A percentile compares a stretch with the other conserved stretches of the same genome.
phyloP scores from a whole-genome alignment of 257 asterid species.

The Eustoma russellianum region DNA sequence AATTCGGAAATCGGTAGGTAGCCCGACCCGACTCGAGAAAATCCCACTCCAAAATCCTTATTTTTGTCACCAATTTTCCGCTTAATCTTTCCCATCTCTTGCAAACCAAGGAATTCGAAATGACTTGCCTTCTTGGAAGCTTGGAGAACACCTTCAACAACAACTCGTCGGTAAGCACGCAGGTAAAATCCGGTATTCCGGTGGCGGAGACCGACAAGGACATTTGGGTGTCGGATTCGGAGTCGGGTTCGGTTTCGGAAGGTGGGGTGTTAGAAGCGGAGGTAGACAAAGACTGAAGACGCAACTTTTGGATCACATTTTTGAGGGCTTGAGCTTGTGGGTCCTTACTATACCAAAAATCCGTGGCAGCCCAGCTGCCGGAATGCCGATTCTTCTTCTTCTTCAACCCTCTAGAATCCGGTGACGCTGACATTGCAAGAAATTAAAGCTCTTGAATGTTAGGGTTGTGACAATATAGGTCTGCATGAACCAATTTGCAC shows the following conservation, averaged over 20 bases:
- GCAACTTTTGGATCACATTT: slow-evolving; percentile 54
- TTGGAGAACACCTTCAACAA: slow-evolving; percentile 43
- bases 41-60: slow-evolving; percentile 83
- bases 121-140: slow-evolving; percentile 38
- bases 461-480: slow-evolving; percentile 19
- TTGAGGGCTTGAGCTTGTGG: slow-evolving; percentile 36
- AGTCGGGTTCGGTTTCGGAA: slow-evolving; percentile 46
- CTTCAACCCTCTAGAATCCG: slow-evolving; percentile 21
- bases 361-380: slow-evolving; percentile 48
- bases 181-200: slow-evolving; percentile 32
- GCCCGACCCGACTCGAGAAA: slow-evolving; percentile 83
- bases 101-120: slow-evolving; percentile 66
- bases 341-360: slow-evolving; percentile 35
- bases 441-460: slow-evolving; percentile 26
- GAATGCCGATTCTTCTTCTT: slow-evolving; percentile 29
- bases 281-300: slow-evolving; percentile 46
- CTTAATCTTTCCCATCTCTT: slow-evolving; percentile 64
- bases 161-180: slow-evolving; percentile 49
- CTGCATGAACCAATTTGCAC: neutral
- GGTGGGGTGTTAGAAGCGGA: slow-evolving; percentile 66
- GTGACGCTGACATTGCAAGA: slow-evolving; percentile 37
- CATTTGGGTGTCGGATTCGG: slow-evolving; percentile 17
- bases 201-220: neutral
- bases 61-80: slow-evolving; percentile 52
- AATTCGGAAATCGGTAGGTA: slow-evolving; percentile 58